Base-by-base conservation (phyloP, 2,329 filamentous ascomycete species). In the Lasiodiplodia hormozganensis region DNA sequence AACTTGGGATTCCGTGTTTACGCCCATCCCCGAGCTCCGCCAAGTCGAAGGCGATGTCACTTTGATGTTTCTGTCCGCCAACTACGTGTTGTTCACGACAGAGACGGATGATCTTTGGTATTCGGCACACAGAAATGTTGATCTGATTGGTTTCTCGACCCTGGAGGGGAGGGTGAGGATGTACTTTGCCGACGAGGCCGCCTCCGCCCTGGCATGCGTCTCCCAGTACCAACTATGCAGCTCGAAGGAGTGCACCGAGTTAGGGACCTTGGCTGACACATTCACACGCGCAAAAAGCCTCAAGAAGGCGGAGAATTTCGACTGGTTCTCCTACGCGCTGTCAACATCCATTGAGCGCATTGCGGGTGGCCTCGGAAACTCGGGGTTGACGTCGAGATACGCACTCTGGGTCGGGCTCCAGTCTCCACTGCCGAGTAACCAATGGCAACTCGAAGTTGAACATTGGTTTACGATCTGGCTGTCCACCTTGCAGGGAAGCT, bases 81-180 rank as follows among this genome's bases (percentile, higher is more conserved):
- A 76, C 40, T 67, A 54, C n/a, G 71, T 81, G 23, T 40, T 49
- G 7, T 80, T 76, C 67, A 56, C 65, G 1, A 62, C 70, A 8
- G 72, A 74, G 4, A 72, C 73, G 38, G 68, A 74, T 28, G 78
- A 80, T 65, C 75, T 76, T 2, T 76, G 76, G 73, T 78, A 77
- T 53, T 68, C 71, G 1, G 76, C 78, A 4, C 72, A 75, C 31
- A 28, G 8, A 10, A 34, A 34, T 34, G 31, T 34, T 34, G 31
- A 34, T 10, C 31, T 34, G 1, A 34, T 34, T 34, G 31, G 31
- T 10, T 34, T 34, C 8, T 34, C 31, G 31, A 34, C 31, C 31
- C 12, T 23, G 34, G 7, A 14, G 8, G 54, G 54, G 21, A 16
- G 4, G 23, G 8, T 11, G n/a, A 23, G 11, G 3, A 47, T 18